Base-by-base conservation (phyloP, 305 asterid species). In the Petunia hybrid region DNA sequence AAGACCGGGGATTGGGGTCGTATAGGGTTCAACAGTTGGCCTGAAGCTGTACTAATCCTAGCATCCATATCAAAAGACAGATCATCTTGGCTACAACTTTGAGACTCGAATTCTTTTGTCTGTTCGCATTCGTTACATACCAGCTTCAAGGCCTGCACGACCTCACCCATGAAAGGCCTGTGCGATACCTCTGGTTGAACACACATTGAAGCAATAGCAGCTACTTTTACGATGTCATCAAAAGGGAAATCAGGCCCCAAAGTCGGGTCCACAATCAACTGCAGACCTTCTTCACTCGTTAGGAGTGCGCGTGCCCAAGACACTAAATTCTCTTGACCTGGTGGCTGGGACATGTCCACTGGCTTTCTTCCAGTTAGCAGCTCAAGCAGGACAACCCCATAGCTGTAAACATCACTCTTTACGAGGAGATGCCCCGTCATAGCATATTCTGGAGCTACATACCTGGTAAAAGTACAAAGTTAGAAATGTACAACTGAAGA, bases 371-470 rank as follows among this genome's bases (percentile, higher is more conserved):
- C 97, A 0, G 99, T 93, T 55, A 97, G 88, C 86, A 97, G 99
- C 86, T 97, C 99, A 1, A 97, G 97, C 43, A 94, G 97, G 86
- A 97, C 99, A n/a, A 97, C 99, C 1, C 99, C 99, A 31, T 94
- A 94, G 91, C 99, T 94, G 90, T 94, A 97, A 7, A 94, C 99
- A 40, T 97, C 98, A 39, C 98, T 94, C 84, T 97, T 94, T 45
- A 97, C 98, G 2, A 97, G 96, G 67, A 97, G 99, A 88, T 97
- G 99, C 39, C 99, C 99, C 0, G 99, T 97, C 99, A 97, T 94
- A 80, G 99, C 98, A 67, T 97, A 97, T 89, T 97, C 99, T 13
- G 99, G 99, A 80, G 99, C 99, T 77, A 97, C 97, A 40, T 94
- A 96, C 89, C 98, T 94, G 87, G 81, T 31, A 80, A 10, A 45